Evolutionary conservation across 2,329 filamentous ascomycete genomes (phyloP), one percentile per base, ranked within the genome.

Genomic region (Verticillium dahliae): DNA sequence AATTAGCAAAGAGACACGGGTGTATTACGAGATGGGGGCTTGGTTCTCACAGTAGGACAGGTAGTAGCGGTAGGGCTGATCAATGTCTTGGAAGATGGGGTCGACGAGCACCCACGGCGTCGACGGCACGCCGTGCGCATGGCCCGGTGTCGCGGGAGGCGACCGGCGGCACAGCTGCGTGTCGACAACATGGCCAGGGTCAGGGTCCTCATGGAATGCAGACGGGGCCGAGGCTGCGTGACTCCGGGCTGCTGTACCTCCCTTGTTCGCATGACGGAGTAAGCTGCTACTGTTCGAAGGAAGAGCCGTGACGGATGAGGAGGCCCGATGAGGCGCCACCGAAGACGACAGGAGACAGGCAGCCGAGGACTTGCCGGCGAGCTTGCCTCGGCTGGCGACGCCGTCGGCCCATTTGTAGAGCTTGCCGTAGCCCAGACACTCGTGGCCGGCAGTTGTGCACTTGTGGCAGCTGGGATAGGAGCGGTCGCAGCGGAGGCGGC

Each of bases 361-460:
- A 60, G 70, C 74, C 59, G 75, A 75, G 35, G 74, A 71, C 64
- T 75, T 72, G 18, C 76, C 75, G 33, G 76, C 76, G 31, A 77
- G 70, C 72, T 75, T 78, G 50, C 76, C 76, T 31, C 76, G 71
- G 52, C 73, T 77, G 13, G 76, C 76, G 37, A 78, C 74, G 59
- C 80, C 79, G 14, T 77, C 76, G 22, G 80, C 82, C 81, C 81
- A 84, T 56, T 80, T 74, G 58, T 83, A 80, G 45, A 84, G 72
- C 67, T 80, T 80, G 45, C 80, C 80, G 64, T 84, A 84, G 38
- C 81, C 81, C 39, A 83, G 75, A 65, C 81, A 84, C 64, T 83
- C 79, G 64, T 77, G 74, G 38, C 80, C 80, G 18, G 77, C 74
- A 52, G 74, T 74, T 59, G 73, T 67, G 63, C 81, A 84, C 73